Conservation (phyloP, 1,139 yeast species). For the Candida smagusa region DNA sequence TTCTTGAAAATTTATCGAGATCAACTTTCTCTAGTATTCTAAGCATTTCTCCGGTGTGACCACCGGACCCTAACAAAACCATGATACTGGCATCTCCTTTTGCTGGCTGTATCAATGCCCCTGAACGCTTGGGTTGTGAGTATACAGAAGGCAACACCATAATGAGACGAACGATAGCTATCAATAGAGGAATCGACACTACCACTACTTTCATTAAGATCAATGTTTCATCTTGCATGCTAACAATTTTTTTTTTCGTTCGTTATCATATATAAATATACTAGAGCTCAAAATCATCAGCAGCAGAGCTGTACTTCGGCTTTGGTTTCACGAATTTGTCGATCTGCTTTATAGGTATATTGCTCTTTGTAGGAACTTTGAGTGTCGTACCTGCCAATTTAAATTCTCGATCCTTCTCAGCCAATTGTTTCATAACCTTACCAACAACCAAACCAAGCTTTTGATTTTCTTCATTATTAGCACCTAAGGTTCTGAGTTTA, state of each 20-base stretch:
- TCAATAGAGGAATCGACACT: constrained; percentile 23
- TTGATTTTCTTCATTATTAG: constrained; percentile 43
- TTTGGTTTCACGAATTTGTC: constrained; percentile 1
- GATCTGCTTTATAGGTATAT: constrained; percentile 1
- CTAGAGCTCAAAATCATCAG: constrained; percentile 18
- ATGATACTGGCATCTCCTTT: constrained; percentile 32
- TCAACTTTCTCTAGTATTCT: constrained; percentile 48
- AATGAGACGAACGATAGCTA: constrained; percentile 24
- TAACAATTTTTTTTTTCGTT: not conserved
- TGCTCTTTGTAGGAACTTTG: not conserved
- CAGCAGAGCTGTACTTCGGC: constrained; percentile 13
- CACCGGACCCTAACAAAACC: constrained; percentile 77
- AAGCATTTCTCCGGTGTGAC: constrained; percentile 95
- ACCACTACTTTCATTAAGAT: constrained; percentile 20
- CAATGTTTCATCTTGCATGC: constrained; percentile 27
- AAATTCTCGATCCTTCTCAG: constrained; percentile 32
- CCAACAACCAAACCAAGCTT: constrained; percentile 54
- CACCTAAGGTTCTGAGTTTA: constrained; percentile 49
- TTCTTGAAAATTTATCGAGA: constrained; percentile 26
- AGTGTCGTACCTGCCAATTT: not conserved
- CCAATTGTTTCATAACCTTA: constrained; percentile 56
- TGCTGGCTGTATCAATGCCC: not conserved
- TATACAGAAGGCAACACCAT: constrained; percentile 27
- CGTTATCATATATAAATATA: not conserved
- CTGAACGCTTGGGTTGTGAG: not conserved